phyloP scores from a whole-genome alignment of 805 yeast species.

The Saccharomycopsis oosterbeekiorum region DNA sequence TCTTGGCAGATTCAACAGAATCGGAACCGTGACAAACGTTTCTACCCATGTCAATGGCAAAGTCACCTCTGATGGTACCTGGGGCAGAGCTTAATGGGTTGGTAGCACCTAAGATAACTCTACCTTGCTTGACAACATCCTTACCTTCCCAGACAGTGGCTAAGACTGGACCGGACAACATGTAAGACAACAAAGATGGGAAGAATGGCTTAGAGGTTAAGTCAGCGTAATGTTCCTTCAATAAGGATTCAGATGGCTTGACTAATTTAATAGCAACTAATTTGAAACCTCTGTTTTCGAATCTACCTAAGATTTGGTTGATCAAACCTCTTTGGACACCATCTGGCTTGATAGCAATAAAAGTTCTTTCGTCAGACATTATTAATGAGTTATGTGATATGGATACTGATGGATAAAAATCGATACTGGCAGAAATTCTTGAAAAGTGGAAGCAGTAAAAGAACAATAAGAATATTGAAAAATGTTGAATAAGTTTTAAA shows the following conservation, averaged over 20 bases:
- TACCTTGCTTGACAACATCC: slow-evolving; percentile 98
- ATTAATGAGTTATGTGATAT: background rate
- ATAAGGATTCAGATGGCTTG: slow-evolving; percentile 74
- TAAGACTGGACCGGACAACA: slow-evolving; percentile 96
- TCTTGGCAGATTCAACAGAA: slow-evolving; percentile 94
- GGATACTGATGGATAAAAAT: background rate
- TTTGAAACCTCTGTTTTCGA: slow-evolving; percentile 96
- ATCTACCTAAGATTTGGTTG: slow-evolving; percentile 81
- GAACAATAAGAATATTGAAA: too few relatives aligned
- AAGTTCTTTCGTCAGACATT: slow-evolving; percentile 62
- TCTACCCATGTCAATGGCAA: slow-evolving; percentile 97
- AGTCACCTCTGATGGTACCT: slow-evolving; percentile 99
- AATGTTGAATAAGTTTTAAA: background rate
- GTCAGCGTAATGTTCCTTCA: slow-evolving; percentile 93
- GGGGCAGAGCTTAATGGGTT: slow-evolving; percentile 96
- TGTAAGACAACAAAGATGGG: slow-evolving; percentile 92
- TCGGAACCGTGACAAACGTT: slow-evolving; percentile 99
- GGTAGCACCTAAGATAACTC: slow-evolving; percentile 97
- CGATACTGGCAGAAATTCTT: background rate
- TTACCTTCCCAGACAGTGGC: slow-evolving; percentile 99
- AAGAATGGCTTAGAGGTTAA: slow-evolving; percentile 94
- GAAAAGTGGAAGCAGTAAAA: too few relatives aligned
- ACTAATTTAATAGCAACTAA: slow-evolving; percentile 91
- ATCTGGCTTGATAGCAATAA: slow-evolving; percentile 93
- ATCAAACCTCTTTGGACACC: slow-evolving; percentile 99